Base-by-base conservation (phyloP, 2,329 filamentous ascomycete genomes). In the Alternaria brassicicola region DNA sequence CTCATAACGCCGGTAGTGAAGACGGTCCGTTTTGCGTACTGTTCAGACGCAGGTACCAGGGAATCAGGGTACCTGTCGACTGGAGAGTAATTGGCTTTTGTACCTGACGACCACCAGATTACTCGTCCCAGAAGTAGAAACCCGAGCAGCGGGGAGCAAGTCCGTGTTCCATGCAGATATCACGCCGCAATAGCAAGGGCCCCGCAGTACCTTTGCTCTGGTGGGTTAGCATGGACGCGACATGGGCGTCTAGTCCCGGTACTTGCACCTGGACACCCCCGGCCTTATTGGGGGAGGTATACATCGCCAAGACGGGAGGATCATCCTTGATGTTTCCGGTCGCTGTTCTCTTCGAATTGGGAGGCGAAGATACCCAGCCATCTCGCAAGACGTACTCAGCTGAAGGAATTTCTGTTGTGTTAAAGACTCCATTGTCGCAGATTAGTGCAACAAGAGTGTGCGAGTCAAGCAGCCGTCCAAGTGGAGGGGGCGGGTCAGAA, bases 181-280 rank as follows among this genome's bases (percentile, higher is more conserved):
- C 26, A 54, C 46, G 55, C 58, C 54, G 43, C 54, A 52, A 39
- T 35, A 30, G 41, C 46, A 48, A 52, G 46, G 49, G 38, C 31
- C 30, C 43, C 30, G 35, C 50, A 50, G 35, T 25, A 47, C 15
- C 57, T n/a, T 49, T 55, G 25, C 58, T 38, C 23, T 21, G 45
- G 17, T 33, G 13, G 52, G 58, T 58, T 58, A 61, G 55, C 15
- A 57, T 41, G 13, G 50, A 52, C 25, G 58, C 46, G 53, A 46
- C 33, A 41, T 42, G 43, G 39, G 39, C 51, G 55, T 55, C 53
- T 63, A 49, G 50, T 57, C 51, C 49, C 46, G 57, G 57, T 54
- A 52, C 28, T 43, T 57, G 33, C 30, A 50, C 47, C 31, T 51
- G 50, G 61, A 45, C 33, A 55, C 42, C 55, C 57, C 33, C 23